phyloP scores from a whole-genome alignment of 768 basidiomycete species.

The Mycena filopes region DNA sequence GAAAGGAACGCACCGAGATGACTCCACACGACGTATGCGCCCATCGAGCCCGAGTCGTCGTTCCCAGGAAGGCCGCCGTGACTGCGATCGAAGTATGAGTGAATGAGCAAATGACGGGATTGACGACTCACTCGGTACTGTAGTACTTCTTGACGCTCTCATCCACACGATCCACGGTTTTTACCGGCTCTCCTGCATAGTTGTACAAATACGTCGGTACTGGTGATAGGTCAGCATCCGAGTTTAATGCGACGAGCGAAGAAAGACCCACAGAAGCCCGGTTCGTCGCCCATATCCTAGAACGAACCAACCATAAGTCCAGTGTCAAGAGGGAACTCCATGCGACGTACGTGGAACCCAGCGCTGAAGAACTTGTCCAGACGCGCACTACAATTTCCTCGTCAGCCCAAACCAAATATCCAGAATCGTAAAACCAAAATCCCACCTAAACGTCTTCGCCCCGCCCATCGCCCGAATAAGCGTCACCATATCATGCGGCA shows the following conservation, averaged over 20 bases:
- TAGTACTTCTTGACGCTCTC: constrained; percentile 14
- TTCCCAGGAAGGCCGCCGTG: constrained; percentile 28
- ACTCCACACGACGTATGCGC: constrained; percentile 32
- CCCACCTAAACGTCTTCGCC: constrained; percentile 23
- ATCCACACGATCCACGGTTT: constrained; percentile 32
- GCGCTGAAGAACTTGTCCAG: constrained; percentile 27
- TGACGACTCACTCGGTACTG: constrained; percentile 26
- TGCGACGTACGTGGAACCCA: constrained; percentile 25
- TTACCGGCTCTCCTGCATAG: constrained; percentile 29
- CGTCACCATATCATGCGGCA: constrained; percentile 32
- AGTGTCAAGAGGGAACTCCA: neutral
- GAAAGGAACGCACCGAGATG: constrained; percentile 23
- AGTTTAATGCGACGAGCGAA: neutral
- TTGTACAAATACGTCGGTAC: constrained; percentile 34
- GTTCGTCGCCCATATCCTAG: constrained; percentile 33
- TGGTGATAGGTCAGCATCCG: neutral
- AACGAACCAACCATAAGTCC: neutral
- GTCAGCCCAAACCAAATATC: neutral
- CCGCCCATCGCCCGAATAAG: constrained; percentile 25
- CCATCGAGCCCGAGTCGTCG: constrained; percentile 32
- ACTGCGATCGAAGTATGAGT: neutral
- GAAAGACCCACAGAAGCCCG: constrained; percentile 26
- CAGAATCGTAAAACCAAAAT: neutral
- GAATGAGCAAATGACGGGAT: neutral
- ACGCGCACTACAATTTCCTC: constrained; percentile 14